Conservation (phyloP, 2,329 filamentous ascomycete genomes). For the Aspergillus texensis region DNA sequence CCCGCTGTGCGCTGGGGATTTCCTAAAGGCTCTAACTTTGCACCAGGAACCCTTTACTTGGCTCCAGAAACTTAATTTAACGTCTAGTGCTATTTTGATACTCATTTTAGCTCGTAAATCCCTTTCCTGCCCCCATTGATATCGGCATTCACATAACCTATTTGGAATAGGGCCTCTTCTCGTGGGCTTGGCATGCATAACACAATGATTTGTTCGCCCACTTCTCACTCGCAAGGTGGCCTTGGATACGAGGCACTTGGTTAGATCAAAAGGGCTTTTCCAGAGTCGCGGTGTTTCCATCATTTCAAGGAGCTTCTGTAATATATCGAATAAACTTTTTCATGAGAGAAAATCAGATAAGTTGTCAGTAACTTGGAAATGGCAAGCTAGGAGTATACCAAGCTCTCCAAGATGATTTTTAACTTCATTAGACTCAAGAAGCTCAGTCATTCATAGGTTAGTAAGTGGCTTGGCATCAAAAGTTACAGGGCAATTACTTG, state of each 20-base stretch:
- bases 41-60: neutral
- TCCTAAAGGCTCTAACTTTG: neutral
- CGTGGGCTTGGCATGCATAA: neutral
- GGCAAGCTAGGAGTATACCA: neutral
- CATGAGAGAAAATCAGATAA: too few relatives aligned
- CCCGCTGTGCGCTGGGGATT: neutral
- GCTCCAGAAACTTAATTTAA: neutral
- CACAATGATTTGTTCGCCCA: neutral
- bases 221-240: neutral
- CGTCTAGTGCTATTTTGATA: neutral
- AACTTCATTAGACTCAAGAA: neutral
- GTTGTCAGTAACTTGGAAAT: neutral
- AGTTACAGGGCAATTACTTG: neutral
- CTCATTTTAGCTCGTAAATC: neutral
- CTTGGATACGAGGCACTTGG: neutral
- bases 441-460: neutral
- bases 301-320: neutral
- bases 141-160: neutral
- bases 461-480: neutral
- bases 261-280: neutral
- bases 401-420: neutral
- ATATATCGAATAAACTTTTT: too few relatives aligned
- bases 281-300: rapidly evolving
- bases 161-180: neutral
- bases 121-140: neutral